phyloP scores from a whole-genome alignment of 2,329 filamentous ascomycete species.

The Colletotrichum melonis region DNA sequence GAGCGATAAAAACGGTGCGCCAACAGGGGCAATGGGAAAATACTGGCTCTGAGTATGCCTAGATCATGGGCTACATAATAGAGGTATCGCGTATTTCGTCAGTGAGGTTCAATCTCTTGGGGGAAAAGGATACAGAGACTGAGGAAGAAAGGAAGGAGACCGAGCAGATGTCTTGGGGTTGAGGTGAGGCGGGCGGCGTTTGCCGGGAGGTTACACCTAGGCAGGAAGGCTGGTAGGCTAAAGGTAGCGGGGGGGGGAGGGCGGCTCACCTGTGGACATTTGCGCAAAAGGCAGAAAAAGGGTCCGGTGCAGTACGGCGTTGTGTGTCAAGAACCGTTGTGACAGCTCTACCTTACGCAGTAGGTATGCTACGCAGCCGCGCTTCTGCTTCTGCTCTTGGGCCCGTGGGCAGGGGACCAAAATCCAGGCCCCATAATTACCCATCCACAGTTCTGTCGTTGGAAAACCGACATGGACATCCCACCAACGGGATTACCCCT shows the following conservation, averaged over 20 bases:
- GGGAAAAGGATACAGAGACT: not conserved
- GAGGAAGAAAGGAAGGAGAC: not conserved
- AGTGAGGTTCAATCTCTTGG: not conserved
- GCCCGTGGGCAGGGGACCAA: slow-evolving; percentile 18
- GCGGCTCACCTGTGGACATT: not conserved
- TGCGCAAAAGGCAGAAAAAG: slow-evolving; percentile 26
- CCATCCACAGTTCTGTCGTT: not conserved
- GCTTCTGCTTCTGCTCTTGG: not conserved
- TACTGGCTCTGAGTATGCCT: not conserved
- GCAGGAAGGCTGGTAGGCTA: slow-evolving; percentile 2
- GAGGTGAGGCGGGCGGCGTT: not conserved
- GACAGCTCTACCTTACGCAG: slow-evolving; percentile 13
- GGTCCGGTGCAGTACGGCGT: slow-evolving; percentile 19
- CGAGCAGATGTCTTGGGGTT: not conserved
- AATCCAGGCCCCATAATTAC: not conserved
- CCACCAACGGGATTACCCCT: slow-evolving; percentile 34
- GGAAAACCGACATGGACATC: slow-evolving; percentile 9
- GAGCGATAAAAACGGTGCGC: slow-evolving; percentile 24
- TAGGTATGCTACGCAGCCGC: not conserved
- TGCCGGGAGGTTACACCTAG: not conserved
- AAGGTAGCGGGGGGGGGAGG: slow-evolving; percentile 18
- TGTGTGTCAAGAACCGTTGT: slow-evolving; percentile 26
- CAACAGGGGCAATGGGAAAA: not conserved
- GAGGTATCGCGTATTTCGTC: not conserved
- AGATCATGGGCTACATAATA: not conserved